A percentile compares a stretch with the other conserved stretches of the same genome.
phyloP scores from a whole-genome alignment of 805 yeast genomes.

The Wickerhamiella bombiphila region DNA sequence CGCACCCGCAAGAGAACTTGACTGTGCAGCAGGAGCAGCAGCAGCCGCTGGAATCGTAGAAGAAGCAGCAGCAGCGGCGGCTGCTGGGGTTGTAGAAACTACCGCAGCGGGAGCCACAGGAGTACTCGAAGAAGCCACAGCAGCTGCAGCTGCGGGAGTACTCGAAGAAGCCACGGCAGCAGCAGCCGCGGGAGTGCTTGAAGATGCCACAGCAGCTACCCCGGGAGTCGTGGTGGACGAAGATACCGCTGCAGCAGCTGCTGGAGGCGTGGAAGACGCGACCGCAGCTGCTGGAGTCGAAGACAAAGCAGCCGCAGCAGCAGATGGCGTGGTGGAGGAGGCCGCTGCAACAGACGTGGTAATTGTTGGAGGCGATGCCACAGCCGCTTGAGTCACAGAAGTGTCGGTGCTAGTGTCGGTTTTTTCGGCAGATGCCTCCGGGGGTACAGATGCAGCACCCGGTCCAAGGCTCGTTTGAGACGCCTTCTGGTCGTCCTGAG shows the following conservation, averaged over 20 bases:
- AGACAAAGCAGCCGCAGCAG: slow-evolving; percentile 5
- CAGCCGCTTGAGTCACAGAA: background rate
- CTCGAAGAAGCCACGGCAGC: background rate
- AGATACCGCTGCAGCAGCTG: background rate
- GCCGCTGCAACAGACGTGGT: slow-evolving; percentile 3
- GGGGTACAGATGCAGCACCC: slow-evolving; percentile 13
- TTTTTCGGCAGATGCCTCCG: background rate
- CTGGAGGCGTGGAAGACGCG: background rate
- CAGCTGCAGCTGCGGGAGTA: slow-evolving; percentile 1
- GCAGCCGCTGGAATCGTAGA: background rate
- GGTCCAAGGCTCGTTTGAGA: slow-evolving; percentile 21
- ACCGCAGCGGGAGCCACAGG: background rate
- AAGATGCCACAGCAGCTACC: background rate
- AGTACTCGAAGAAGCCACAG: background rate
- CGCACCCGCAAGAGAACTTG: background rate
- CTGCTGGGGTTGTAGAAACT: background rate
- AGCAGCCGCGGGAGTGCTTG: background rate
- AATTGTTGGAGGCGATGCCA: background rate
- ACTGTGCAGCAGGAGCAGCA: background rate
- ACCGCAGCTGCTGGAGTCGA: slow-evolving; percentile 5
- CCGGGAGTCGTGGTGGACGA: slow-evolving; percentile 3
- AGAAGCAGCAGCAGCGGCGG: slow-evolving; percentile 1
- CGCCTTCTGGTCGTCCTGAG: slow-evolving; percentile 13
- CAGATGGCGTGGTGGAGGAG: slow-evolving; percentile 3
- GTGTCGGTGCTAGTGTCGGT: background rate